Conservation (phyloP, 768 basidiomycete genomes). For the Naganishia antarctica region DNA sequence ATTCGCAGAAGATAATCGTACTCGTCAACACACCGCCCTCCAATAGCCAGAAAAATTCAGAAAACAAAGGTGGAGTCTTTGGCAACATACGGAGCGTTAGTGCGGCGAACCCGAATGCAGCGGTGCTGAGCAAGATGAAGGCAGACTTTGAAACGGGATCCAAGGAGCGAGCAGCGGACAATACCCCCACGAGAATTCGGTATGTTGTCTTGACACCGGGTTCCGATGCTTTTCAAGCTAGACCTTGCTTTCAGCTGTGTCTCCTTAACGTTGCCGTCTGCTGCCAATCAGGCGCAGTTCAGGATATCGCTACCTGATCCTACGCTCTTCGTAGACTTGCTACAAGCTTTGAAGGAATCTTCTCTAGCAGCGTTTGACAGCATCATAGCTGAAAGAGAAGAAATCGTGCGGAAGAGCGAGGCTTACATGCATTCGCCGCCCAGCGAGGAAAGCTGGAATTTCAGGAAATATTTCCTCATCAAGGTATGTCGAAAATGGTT, state of each 20-base stretch:
- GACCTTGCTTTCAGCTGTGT: not conserved
- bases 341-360: constrained; percentile 84
- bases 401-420: constrained; percentile 85
- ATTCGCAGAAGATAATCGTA: constrained; percentile 58
- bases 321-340: constrained; percentile 57
- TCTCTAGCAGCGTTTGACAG: constrained; percentile 76
- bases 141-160: constrained; percentile 73
- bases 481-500: constrained; percentile 59
- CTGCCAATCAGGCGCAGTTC: constrained; percentile 7
- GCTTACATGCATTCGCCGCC: constrained; percentile 75
- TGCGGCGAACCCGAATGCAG: not conserved
- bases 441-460: constrained; percentile 73
- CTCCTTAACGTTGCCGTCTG: constrained; percentile 6
- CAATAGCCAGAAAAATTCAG: not conserved
- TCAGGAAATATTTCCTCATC: constrained; percentile 90
- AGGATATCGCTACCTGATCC: constrained; percentile 2
- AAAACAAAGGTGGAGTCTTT: constrained; percentile 52
- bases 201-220: not conserved
- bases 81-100: constrained; percentile 31
- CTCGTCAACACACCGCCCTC: constrained; percentile 65
- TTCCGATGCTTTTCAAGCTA: not conserved
- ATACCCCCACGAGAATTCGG: constrained; percentile 6
- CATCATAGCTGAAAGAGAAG: constrained; percentile 72
- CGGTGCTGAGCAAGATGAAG: constrained; percentile 75
- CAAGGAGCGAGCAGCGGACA: not conserved